A percentile compares a stretch with the other conserved stretches of the same genome.
phyloP scores from a whole-genome alignment of 208 protist genomes.

The Crithidia mellificae region DNA sequence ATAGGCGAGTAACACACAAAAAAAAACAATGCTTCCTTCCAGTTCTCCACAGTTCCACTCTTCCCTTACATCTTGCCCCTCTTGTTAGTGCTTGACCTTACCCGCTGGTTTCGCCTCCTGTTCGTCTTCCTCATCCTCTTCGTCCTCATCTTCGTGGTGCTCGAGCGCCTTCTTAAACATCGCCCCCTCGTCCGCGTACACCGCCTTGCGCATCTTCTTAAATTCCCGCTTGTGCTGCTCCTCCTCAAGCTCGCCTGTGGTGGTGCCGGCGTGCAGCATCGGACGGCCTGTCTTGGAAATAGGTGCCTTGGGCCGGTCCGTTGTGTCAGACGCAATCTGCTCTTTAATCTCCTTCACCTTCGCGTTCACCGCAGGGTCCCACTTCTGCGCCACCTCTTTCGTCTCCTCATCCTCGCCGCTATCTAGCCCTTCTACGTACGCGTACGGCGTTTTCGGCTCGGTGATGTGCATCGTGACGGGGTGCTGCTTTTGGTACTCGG shows the following conservation, averaged over 20 bases:
- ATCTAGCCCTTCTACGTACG: conserved; percentile 42
- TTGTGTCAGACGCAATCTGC: conserved; percentile 36
- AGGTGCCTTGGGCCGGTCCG: conserved; percentile 42
- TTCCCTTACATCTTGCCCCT: neutral
- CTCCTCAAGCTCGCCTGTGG: conserved; percentile 53
- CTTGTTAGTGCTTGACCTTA: neutral
- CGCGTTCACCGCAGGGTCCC: conserved; percentile 76
- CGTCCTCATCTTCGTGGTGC: conserved; percentile 47
- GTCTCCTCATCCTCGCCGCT: conserved; percentile 22
- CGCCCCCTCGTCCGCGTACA: conserved; percentile 87
- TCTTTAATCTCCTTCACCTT: conserved; percentile 67
- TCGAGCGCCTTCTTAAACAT: conserved; percentile 74
- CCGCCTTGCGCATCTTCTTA: conserved; percentile 71
- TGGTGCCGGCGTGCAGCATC: conserved; percentile 57
- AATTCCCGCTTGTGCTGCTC: conserved; percentile 68
- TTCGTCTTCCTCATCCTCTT: conserved; percentile 37
- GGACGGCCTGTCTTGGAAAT: conserved; percentile 59
- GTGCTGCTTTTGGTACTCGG: conserved; percentile 79
- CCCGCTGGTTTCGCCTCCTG: too few relatives aligned
- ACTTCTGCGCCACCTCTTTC: conserved; percentile 33
- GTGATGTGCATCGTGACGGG: conserved; percentile 87
- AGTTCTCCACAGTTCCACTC: neutral
- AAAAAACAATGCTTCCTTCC: too few relatives aligned
- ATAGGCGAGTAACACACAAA: too few relatives aligned
- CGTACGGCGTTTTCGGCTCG: conserved; percentile 88